These are phyloP conservation scores for Fomitopsis pulvina DNA, from an alignment of 768 basidiomycete species.

Conservation along the genomic window DNA sequence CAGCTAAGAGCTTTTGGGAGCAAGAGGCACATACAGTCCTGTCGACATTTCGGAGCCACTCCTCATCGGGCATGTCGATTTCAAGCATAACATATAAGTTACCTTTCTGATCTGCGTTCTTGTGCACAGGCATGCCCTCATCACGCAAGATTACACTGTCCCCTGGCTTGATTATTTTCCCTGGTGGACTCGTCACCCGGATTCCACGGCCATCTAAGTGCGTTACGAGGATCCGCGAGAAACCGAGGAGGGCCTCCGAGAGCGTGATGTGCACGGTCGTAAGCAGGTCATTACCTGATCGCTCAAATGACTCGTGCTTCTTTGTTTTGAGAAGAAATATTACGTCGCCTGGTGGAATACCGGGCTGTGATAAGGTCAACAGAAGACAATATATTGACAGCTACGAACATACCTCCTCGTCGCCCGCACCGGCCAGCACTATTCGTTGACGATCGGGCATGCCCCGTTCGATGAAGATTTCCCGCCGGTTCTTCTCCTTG, in stretches of 20 bases:
- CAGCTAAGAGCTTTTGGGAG: neutral
- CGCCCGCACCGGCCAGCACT: constrained; percentile 86
- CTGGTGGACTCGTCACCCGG: constrained; percentile 63
- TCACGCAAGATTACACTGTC: constrained; percentile 70
- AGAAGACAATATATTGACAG: neutral
- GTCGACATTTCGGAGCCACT: constrained; percentile 71
- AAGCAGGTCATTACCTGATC: constrained; percentile 75
- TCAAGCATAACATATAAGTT: constrained; percentile 78
- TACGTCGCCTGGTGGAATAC: constrained; percentile 83
- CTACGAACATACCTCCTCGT: constrained; percentile 61
- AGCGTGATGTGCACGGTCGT: constrained; percentile 81
- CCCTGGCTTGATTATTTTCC: constrained; percentile 69
- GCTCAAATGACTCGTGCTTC: constrained; percentile 76
- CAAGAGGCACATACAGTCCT: constrained; percentile 35
- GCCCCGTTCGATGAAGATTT: constrained; percentile 82
- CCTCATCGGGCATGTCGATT: constrained; percentile 80
- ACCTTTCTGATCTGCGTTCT: constrained; percentile 60
- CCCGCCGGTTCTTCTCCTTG: constrained; percentile 85
- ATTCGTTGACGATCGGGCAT: constrained; percentile 82
- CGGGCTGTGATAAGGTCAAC: constrained; percentile 47
- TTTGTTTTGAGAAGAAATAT: constrained; percentile 68
- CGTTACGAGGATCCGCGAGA: constrained; percentile 82
- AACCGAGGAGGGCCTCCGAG: constrained; percentile 93
- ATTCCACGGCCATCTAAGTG: constrained; percentile 95
- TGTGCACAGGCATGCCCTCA: constrained; percentile 87